Evolutionary conservation across 2,329 filamentous ascomycete genomes (phyloP).

Genomic region (Monilinia fructicola): DNA sequence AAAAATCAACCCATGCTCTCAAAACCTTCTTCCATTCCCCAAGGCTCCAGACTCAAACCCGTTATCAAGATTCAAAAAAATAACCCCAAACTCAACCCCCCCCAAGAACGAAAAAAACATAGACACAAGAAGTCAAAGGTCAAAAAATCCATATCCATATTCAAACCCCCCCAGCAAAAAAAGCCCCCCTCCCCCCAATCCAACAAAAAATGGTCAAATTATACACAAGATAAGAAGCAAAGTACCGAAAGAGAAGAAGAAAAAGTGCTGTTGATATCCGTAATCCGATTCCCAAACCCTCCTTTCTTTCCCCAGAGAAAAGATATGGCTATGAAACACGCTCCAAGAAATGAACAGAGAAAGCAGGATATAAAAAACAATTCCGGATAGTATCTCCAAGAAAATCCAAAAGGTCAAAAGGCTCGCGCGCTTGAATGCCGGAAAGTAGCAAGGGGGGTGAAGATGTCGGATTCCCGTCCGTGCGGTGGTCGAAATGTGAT

Average conservation of each 20-base stretch:
- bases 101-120: slow-evolving; percentile 11
- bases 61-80: neutral
- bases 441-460: neutral
- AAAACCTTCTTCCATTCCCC: neutral
- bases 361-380: slow-evolving; percentile 12
- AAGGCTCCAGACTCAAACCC: neutral
- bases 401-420: slow-evolving; percentile 10
- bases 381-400: slow-evolving; percentile 17
- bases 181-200: neutral
- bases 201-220: neutral
- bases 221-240: slow-evolving; percentile 11
- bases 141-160: neutral
- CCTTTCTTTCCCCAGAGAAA: neutral
- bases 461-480: neutral
- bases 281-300: neutral
- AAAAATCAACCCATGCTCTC: neutral
- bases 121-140: slow-evolving; percentile 9
- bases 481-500: neutral
- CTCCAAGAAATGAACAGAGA: neutral
- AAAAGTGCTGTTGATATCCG: neutral
- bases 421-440: neutral
- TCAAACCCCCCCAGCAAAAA: too few relatives aligned
- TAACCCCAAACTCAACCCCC: neutral
- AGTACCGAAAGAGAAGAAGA: neutral
- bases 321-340: slow-evolving; percentile 1